Percentiles rank a stretch among this genome's conserved stretches.
phyloP scores from a whole-genome alignment of 768 basidiomycete genomes.

The Mycena metata region DNA sequence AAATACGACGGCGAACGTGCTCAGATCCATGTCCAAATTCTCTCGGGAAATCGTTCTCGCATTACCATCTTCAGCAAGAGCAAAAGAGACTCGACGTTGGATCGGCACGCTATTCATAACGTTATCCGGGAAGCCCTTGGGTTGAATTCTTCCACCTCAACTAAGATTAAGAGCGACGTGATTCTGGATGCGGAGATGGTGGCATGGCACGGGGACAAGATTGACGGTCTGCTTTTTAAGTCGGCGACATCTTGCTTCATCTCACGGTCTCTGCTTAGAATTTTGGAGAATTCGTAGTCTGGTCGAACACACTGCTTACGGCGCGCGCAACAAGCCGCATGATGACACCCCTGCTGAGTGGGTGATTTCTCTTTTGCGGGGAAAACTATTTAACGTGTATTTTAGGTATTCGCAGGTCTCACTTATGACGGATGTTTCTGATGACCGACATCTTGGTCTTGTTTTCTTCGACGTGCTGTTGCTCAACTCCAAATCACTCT shows the following conservation, averaged over 20 bases:
- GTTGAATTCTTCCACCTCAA: constrained; percentile 41
- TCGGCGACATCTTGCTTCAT: neutral
- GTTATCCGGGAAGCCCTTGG: constrained; percentile 75
- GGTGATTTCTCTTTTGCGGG: neutral
- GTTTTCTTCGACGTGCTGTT: constrained; percentile 90
- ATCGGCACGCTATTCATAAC: constrained; percentile 74
- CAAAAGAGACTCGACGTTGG: constrained; percentile 83
- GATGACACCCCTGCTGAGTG: constrained; percentile 12
- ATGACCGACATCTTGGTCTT: constrained; percentile 74
- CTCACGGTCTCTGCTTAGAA: constrained; percentile 56
- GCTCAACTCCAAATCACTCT: constrained; percentile 72
- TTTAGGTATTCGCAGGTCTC: constrained; percentile 47
- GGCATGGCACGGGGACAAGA: constrained; percentile 74
- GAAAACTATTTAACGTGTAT: constrained; percentile 33
- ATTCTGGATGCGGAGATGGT: constrained; percentile 92
- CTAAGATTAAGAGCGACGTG: constrained; percentile 54
- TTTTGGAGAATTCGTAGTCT: constrained; percentile 81
- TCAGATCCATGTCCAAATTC: constrained; percentile 85
- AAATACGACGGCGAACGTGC: constrained; percentile 98
- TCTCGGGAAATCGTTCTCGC: constrained; percentile 49
- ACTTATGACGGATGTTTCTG: constrained; percentile 50
- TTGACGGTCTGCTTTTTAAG: constrained; percentile 73
- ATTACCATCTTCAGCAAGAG: constrained; percentile 93
- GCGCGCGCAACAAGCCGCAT: constrained; percentile 49
- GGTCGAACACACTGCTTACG: constrained; percentile 69